phyloP scores from a whole-genome alignment of 1,284 basidiomycete genomes.

The Malassezia nana region DNA sequence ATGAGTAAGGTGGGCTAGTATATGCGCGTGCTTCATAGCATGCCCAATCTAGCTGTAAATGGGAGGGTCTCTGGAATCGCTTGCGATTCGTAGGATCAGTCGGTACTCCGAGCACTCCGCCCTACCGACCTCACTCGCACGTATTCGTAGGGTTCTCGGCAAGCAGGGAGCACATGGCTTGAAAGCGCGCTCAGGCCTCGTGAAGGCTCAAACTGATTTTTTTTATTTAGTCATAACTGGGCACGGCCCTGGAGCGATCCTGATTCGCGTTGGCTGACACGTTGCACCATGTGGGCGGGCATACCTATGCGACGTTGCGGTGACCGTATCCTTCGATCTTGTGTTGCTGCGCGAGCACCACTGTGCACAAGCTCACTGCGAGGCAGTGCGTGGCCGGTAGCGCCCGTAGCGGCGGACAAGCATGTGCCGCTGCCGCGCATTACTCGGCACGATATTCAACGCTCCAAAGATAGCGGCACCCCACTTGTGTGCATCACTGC shows the following conservation, averaged over 20 bases:
- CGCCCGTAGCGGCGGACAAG: neutral
- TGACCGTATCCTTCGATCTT: neutral
- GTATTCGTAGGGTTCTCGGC: constrained; percentile 17
- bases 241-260: too few relatives aligned
- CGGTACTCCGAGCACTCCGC: constrained; percentile 20
- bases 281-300: neutral
- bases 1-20: constrained; percentile 16
- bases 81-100: constrained; percentile 14
- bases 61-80: constrained; percentile 7
- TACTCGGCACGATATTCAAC: neutral
- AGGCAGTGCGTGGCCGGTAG: constrained; percentile 5
- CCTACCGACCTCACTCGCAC: constrained; percentile 19
- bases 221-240: constrained; percentile 3
- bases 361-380: neutral
- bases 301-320: neutral
- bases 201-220: constrained; percentile 16
- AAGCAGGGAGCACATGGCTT: constrained; percentile 21
- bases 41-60: constrained; percentile 12
- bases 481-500: constrained; percentile 36
- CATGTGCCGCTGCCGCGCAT: neutral
- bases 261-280: neutral
- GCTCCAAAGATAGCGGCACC: neutral
- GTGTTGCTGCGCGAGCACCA: neutral
- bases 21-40: constrained; percentile 18
- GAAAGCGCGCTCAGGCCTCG: constrained; percentile 19